A percentile compares a stretch with the other conserved stretches of the same genome.
These are phyloP conservation scores for Calonectria leucothoes DNA, from an alignment of 2,329 filamentous ascomycete genomes.

Conservation along the genomic window DNA sequence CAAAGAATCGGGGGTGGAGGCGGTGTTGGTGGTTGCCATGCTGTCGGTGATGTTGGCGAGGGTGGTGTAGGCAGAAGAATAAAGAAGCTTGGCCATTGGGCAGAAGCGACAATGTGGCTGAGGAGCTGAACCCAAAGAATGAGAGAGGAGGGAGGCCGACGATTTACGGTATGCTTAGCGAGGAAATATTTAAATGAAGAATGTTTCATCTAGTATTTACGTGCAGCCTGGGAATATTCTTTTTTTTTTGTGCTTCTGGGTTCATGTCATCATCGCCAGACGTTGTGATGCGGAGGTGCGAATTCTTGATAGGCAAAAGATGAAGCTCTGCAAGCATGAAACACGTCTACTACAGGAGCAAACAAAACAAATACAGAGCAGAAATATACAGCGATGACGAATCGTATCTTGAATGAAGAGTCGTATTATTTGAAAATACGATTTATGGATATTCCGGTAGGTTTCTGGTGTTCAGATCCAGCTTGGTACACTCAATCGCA, in stretches of 20 bases:
- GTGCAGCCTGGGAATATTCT: not conserved
- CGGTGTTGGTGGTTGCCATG: not conserved
- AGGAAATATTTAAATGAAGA: not conserved
- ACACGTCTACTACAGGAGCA: too few relatives aligned
- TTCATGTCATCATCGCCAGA: not conserved
- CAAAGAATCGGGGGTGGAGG: too few relatives aligned
- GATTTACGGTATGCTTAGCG: not conserved
- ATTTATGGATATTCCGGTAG: not conserved
- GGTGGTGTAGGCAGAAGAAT: constrained; percentile 46
- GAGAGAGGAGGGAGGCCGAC: not conserved
- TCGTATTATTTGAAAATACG: not conserved
- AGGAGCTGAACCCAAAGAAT: not conserved
- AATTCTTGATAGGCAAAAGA: not conserved
- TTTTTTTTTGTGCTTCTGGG: not conserved
- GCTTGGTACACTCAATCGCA: not conserved
- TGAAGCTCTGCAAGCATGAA: not conserved
- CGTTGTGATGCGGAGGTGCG: not conserved
- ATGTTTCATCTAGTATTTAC: not conserved
- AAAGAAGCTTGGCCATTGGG: constrained; percentile 43
- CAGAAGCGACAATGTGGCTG: constrained; percentile 3
- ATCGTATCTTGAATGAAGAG: not conserved
- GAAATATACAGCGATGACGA: not conserved
- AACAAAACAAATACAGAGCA: not conserved
- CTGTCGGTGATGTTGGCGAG: not conserved
- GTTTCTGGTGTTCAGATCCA: not conserved